Percentiles rank a stretch among this genome's conserved stretches.
phyloP scores from a whole-genome alignment of 495 filamentous ascomycete genomes.

The Cudoniella acicularis region DNA sequence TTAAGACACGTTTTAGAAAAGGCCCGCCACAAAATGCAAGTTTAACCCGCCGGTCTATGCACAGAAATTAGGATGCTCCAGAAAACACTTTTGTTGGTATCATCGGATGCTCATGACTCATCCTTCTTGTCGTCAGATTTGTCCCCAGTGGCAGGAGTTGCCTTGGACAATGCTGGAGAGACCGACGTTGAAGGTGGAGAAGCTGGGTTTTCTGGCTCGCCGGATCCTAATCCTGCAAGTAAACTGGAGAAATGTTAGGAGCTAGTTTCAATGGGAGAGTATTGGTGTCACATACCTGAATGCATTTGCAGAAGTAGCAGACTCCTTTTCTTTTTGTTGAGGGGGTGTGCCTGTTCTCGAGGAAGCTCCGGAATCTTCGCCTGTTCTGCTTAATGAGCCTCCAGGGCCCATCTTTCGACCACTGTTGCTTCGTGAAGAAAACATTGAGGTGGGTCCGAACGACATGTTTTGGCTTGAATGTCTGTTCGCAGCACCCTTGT shows the following conservation, averaged over 20 bases:
- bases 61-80: slow-evolving; percentile 25
- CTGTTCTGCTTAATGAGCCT: slow-evolving; percentile 62
- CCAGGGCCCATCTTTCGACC: slow-evolving; percentile 74
- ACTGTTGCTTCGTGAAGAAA: slow-evolving; percentile 76
- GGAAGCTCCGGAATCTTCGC: slow-evolving; percentile 76
- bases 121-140: slow-evolving; percentile 42
- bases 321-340: slow-evolving; percentile 63
- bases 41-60: slow-evolving; percentile 32
- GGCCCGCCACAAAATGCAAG: slow-evolving; percentile 43
- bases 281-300: slow-evolving; percentile 65
- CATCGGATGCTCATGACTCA: slow-evolving; percentile 28
- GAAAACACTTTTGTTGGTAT: slow-evolving; percentile 26
- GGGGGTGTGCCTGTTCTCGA: slow-evolving; percentile 88
- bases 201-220: slow-evolving; percentile 45
- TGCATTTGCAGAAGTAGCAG: slow-evolving; percentile 71
- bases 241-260: slow-evolving; percentile 20
- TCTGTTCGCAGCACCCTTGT: slow-evolving; percentile 44
- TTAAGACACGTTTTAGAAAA: slow-evolving; percentile 41
- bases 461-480: slow-evolving; percentile 59
- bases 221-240: slow-evolving; percentile 28
- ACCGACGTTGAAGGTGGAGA: slow-evolving; percentile 63
- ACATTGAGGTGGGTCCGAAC: slow-evolving; percentile 76
- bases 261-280: background rate
- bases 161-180: slow-evolving; percentile 59
- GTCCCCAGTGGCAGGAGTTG: slow-evolving; percentile 49